Conservation (phyloP, 371 early-diverging fungal genomes). For the Apophysomyces ossiformis region DNA sequence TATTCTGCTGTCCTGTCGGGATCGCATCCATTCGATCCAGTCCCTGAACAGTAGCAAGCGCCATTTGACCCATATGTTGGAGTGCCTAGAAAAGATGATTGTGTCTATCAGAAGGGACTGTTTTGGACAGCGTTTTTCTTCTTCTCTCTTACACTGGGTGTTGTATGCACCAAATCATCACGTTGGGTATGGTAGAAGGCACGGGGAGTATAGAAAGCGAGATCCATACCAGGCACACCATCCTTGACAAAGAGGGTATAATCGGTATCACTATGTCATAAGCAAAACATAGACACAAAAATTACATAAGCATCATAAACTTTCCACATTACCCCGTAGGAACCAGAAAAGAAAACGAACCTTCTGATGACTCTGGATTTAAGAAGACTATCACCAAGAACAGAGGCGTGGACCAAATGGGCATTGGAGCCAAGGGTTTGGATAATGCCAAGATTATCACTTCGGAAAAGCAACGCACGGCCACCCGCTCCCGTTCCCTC, state of each 20-base stretch:
- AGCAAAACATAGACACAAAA: not conserved
- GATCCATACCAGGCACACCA: constrained; percentile 70
- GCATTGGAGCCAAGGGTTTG: constrained; percentile 33
- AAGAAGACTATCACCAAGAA: constrained; percentile 67
- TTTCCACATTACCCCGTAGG: not conserved
- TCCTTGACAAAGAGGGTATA: constrained; percentile 61
- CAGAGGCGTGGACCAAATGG: constrained; percentile 36
- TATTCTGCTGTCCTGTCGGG: constrained; percentile 23
- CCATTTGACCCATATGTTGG: constrained; percentile 67
- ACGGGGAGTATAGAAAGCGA: constrained; percentile 66
- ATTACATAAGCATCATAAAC: too few relatives aligned
- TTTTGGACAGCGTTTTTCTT: not conserved
- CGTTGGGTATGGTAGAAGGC: constrained; percentile 69
- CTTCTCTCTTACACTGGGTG: constrained; percentile 42
- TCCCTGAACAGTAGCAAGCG: constrained; percentile 39
- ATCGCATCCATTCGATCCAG: constrained; percentile 31
- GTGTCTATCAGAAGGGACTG: too few relatives aligned
- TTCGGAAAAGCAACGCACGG: constrained; percentile 69
- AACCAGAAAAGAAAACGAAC: constrained; percentile 13
- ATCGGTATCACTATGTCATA: constrained; percentile 61
- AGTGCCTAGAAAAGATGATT: not conserved
- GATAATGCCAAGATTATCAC: constrained; percentile 54
- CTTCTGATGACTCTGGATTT: constrained; percentile 62
- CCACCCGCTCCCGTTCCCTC: constrained; percentile 81
- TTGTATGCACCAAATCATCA: constrained; percentile 55